phyloP scores from a whole-genome alignment of 140 eudicot species.

The Senecio squalidus region DNA sequence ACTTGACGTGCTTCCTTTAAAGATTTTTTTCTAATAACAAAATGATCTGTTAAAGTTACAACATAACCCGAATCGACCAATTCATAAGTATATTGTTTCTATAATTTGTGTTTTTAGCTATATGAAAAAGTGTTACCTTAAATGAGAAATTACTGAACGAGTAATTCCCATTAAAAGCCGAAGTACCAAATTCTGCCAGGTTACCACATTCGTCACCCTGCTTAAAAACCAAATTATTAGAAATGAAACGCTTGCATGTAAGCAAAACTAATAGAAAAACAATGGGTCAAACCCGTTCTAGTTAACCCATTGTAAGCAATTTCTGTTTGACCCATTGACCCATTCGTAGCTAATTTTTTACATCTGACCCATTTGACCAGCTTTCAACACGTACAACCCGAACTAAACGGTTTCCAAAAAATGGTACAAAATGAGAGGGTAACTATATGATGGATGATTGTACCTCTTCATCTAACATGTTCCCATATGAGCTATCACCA shows the following conservation, averaged over 20 bases:
- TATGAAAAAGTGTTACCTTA: conserved; percentile 43
- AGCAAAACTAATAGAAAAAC: not conserved
- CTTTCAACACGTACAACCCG: too few relatives aligned
- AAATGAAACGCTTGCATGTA: not conserved
- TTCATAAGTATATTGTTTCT: too few relatives aligned
- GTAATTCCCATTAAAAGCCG: conserved; percentile 47
- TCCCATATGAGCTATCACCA: conserved; percentile 68
- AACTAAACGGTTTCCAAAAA: too few relatives aligned
- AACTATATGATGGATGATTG: not conserved
- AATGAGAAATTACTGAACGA: conserved; percentile 95
- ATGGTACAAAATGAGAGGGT: not conserved
- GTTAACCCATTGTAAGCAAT: too few relatives aligned
- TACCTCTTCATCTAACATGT: conserved; percentile 86
- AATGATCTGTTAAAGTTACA: too few relatives aligned
- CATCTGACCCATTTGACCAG: too few relatives aligned
- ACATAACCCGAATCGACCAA: too few relatives aligned
- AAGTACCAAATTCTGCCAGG: conserved; percentile 64
- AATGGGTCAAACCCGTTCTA: not conserved
- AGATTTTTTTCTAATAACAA: too few relatives aligned
- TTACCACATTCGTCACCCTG: conserved; percentile 93
- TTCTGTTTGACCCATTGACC: too few relatives aligned
- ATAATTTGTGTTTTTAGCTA: not conserved
- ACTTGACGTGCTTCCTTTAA: too few relatives aligned
- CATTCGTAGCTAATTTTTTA: too few relatives aligned
- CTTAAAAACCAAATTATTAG: conserved; percentile 16